A percentile compares a stretch with the other conserved stretches of the same genome.
These are phyloP conservation scores for Aureobasidium zeae DNA, from an alignment of 2,329 filamentous ascomycete species.

Conservation along the genomic window DNA sequence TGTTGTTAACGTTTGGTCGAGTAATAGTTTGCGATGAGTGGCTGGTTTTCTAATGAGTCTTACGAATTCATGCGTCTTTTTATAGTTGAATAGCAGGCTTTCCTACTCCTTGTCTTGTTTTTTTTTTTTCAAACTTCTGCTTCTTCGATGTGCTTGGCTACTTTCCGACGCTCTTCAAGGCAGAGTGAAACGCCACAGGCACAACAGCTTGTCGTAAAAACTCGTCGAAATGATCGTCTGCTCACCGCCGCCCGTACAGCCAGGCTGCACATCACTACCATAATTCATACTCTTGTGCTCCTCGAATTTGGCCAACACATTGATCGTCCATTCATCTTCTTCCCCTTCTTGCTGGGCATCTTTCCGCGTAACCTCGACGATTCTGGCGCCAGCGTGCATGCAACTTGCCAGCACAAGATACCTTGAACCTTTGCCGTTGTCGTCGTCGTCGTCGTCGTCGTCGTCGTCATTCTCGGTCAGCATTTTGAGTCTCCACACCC, in stretches of 20 bases:
- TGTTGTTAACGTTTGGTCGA: no score
- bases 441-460: no score
- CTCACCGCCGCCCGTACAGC: constrained; percentile 17
- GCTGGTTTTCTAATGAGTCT: constrained; percentile 10
- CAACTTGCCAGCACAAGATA: constrained; percentile 69
- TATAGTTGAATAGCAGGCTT: constrained; percentile 8
- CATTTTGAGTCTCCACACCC: constrained; percentile 77
- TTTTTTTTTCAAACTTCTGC: not conserved
- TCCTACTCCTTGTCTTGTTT: constrained; percentile 10
- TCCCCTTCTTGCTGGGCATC: no score
- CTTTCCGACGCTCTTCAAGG: not conserved
- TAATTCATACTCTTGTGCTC: constrained; percentile 96
- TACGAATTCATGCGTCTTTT: constrained; percentile 12
- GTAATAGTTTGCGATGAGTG: constrained; percentile 11
- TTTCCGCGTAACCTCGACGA: constrained; percentile 45
- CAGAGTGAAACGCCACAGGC: constrained; percentile 46
- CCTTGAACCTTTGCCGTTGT: no score
- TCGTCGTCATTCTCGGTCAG: constrained; percentile 32
- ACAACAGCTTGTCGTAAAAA: constrained; percentile 65
- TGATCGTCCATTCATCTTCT: constrained; percentile 48
- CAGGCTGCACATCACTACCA: constrained; percentile 60
- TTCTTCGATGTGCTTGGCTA: not conserved
- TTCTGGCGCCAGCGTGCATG: constrained; percentile 77
- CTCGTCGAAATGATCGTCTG: constrained; percentile 57
- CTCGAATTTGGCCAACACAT: constrained; percentile 62